These are phyloP conservation scores for Panicum miliaceum DNA, from an alignment of 176 grass and related monocot genomes.

Conservation along the genomic window DNA sequence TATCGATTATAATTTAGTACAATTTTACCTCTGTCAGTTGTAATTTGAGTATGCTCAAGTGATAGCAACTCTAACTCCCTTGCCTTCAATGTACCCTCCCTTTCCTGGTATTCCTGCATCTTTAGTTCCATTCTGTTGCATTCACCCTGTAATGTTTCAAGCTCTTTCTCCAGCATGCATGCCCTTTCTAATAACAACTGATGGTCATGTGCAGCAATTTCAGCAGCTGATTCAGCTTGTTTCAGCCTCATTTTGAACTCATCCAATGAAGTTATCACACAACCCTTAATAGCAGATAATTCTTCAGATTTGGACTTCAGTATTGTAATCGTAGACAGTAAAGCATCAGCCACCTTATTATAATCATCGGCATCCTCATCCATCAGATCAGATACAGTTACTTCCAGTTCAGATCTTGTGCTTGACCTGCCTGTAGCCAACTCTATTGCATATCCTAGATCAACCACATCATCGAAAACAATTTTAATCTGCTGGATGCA, in stretches of 20 bases:
- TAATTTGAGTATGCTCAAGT: constrained; percentile 49
- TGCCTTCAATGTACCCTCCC: constrained; percentile 53
- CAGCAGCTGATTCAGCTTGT: constrained; percentile 62
- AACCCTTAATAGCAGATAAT: constrained; percentile 46
- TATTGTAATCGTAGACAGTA: constrained; percentile 49
- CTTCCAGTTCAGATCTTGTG: constrained; percentile 42
- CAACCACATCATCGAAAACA: constrained; percentile 46
- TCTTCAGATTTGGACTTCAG: constrained; percentile 46
- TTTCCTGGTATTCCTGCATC: constrained; percentile 61
- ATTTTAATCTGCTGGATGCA: constrained; percentile 57
- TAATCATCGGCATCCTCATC: constrained; percentile 48
- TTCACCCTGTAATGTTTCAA: constrained; percentile 59
- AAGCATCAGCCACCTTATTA: constrained; percentile 51
- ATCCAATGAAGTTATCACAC: constrained; percentile 49
- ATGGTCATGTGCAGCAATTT: constrained; percentile 63
- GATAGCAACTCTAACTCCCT: constrained; percentile 71
- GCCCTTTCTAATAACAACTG: constrained; percentile 63
- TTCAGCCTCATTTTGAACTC: constrained; percentile 65
- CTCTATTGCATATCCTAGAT: constrained; percentile 49
- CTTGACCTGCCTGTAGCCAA: constrained; percentile 44
- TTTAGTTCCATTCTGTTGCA: constrained; percentile 69
- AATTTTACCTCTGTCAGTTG: constrained; percentile 59
- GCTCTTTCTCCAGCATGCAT: constrained; percentile 67
- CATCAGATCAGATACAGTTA: constrained; percentile 43
- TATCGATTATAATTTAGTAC: not conserved